Evolutionary conservation across 306 rosid genomes (phyloP).

Genomic region (Rosa chinensis): DNA sequence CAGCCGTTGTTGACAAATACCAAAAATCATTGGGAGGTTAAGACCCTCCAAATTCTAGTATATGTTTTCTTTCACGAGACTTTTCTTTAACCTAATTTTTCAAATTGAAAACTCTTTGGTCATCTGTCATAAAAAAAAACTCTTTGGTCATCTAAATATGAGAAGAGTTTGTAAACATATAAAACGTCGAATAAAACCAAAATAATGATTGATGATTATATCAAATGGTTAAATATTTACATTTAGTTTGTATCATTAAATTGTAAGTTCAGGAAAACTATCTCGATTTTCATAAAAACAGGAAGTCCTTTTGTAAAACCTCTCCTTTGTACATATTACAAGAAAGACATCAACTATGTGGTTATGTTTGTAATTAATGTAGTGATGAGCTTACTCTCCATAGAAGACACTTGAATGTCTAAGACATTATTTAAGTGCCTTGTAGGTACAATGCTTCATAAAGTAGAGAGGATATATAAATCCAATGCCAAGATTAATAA

Average conservation of each 20-base stretch:
- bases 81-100: not conserved
- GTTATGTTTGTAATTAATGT: not conserved
- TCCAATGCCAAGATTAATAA: slow-evolving; percentile 16
- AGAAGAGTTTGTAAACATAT: not conserved
- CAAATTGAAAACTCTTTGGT: not conserved
- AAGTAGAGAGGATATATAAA: not conserved
- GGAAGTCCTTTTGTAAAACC: not conserved
- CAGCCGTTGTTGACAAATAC: slow-evolving; percentile 41
- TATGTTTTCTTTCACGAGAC: not conserved
- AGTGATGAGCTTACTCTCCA: not conserved
- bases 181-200: not conserved
- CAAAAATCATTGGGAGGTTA: slow-evolving; percentile 30
- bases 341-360: not conserved
- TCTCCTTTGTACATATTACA: not conserved
- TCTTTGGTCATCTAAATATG: not conserved
- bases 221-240: not conserved
- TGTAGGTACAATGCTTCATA: slow-evolving; percentile 16
- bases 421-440: not conserved
- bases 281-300: not conserved
- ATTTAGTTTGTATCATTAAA: too few relatives aligned
- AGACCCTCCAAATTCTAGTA: not conserved
- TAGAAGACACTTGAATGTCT: not conserved
- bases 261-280: not conserved
- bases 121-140: not conserved
- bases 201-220: not conserved